These are phyloP conservation scores for Eucalyptus erythrocorys DNA, from an alignment of 345 rosid genomes.

Conservation along the genomic window DNA sequence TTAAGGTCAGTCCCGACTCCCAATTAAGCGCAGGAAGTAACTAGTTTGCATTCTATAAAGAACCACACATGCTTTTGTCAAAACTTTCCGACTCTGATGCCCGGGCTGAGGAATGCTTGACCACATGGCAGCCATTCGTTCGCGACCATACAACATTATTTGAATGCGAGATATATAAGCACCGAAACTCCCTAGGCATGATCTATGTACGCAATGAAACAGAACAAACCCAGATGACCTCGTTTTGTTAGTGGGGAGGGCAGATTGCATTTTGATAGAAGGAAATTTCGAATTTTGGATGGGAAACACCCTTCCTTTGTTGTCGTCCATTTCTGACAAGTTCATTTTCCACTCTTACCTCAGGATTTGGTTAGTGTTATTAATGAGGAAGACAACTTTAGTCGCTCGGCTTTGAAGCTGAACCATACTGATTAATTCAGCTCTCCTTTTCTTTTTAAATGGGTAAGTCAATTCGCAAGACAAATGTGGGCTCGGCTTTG, in stretches of 20 bases:
- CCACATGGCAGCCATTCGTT: not conserved
- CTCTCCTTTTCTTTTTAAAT: not conserved
- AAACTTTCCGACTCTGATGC: not conserved
- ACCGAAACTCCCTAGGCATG: not conserved
- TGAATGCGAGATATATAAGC: not conserved
- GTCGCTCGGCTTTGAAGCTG: not conserved
- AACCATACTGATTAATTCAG: not conserved
- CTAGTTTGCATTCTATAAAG: not conserved
- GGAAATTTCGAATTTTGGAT: not conserved
- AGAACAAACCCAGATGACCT: not conserved
- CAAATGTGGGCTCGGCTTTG: not conserved
- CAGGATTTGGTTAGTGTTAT: not conserved
- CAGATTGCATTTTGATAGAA: not conserved
- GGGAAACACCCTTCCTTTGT: not conserved
- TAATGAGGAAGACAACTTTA: not conserved
- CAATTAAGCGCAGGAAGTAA: not conserved
- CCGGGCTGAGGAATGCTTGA: not conserved
- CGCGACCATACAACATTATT: not conserved
- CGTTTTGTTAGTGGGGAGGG: not conserved
- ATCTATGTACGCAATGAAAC: not conserved
- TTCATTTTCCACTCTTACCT: not conserved
- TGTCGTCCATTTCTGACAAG: not conserved
- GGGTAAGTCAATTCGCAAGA: not conserved
- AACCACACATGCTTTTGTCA: not conserved
- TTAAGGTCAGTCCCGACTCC: not conserved